A percentile compares a stretch with the other conserved stretches of the same genome.
Conservation (phyloP, 306 rosid genomes). For the Cucumis melo region DNA sequence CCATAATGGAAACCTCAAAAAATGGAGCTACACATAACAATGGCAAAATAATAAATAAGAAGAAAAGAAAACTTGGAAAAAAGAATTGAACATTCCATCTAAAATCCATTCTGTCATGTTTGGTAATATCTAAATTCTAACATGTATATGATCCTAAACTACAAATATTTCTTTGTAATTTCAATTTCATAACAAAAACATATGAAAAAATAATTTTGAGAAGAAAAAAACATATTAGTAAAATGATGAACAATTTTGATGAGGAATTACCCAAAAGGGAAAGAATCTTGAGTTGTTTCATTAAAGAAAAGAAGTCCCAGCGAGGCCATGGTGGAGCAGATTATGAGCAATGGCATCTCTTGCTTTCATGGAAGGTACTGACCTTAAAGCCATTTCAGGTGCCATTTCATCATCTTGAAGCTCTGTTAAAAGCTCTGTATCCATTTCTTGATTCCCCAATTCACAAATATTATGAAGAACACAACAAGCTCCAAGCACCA, state of each 20-base stretch:
- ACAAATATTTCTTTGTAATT: background rate
- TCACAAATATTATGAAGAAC: slow-evolving; percentile 91
- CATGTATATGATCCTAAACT: background rate
- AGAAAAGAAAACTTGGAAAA: background rate
- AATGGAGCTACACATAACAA: background rate
- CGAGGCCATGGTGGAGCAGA: slow-evolving; percentile 89
- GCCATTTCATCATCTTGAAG: slow-evolving; percentile 68
- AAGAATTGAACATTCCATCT: background rate
- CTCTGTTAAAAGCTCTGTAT: slow-evolving; percentile 34
- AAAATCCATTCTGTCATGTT: background rate
- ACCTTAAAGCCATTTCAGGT: slow-evolving; percentile 52
- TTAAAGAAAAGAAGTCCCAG: slow-evolving; percentile 72
- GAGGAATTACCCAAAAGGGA: background rate
- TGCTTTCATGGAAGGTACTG: slow-evolving; percentile 46
- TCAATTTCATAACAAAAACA: background rate
- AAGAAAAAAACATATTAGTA: background rate
- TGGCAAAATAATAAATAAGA: background rate
- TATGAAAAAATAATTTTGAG: background rate
- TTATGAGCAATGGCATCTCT: slow-evolving; percentile 92
- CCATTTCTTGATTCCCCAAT: slow-evolving; percentile 50
- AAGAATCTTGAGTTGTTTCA: background rate
- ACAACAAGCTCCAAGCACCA: slow-evolving; percentile 90
- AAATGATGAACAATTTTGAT: background rate
- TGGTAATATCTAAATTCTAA: background rate
- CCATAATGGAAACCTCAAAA: background rate